Evolutionary conservation across 129 eudicot genomes (phyloP), one percentile per base, ranked within the genome.

Genomic region (Pittosporum tobira): DNA sequence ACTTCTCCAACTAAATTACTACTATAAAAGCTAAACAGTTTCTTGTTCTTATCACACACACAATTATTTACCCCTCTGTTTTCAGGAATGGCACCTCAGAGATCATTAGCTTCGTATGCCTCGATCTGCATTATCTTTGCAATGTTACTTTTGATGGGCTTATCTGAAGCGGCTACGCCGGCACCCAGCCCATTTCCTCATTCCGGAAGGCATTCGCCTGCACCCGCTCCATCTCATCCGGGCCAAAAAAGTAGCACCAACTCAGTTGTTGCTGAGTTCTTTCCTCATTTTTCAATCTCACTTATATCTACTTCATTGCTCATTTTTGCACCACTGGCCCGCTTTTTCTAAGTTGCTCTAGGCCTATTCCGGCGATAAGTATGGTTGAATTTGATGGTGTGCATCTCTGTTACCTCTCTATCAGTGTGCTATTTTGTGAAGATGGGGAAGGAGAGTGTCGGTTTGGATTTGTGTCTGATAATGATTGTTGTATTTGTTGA

Each of bases 271-370:
- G 29, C 43, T 30, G 62, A 15, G 5, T 21, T 26, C 20, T 52
- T 62, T 27, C 70, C 70, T 38, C 18, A 40, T 54, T 19, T 65
- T 26, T 5, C 26, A 15, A 13, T 52, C 27, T 40, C 62, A 2
- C 11, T 52, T 20, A 49, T 65, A 6, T 53, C 45, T 65, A 50
- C 62, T 53, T 65, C 70, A 13, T 25, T 52, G 52, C 43, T 51
- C 28, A 52, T 40, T 3, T 3, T 65, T 34, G 9, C 18, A 15
- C 40, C 62, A 52, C 40, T 40, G 46, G 1, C 16, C n/a, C 14
- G 14, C 5, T 12, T n/a, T 40, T 40, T 40, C 15, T 40, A n/a
- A n/a, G n/a, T n/a, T n/a, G n/a, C n/a, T n/a, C n/a, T n/a, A n/a
- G n/a, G 27, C 56, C 56, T 23, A 28, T 28, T 4, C 29, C 56